Conservation (phyloP, 495 filamentous ascomycete species). For the Penicillium manginii region DNA sequence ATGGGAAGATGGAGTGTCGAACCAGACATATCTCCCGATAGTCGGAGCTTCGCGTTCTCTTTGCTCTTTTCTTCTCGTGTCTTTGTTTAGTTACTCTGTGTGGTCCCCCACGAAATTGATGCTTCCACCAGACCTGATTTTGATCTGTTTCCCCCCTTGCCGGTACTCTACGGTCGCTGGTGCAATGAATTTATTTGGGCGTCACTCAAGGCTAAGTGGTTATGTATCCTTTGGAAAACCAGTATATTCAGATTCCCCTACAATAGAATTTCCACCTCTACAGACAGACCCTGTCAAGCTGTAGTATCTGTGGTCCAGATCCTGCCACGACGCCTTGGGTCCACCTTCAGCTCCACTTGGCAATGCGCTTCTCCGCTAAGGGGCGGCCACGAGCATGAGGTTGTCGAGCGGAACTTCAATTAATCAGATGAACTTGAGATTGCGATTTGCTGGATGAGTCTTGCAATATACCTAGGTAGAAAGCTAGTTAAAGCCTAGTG, state of each 20-base stretch:
- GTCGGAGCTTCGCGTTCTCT: conserved; percentile 33
- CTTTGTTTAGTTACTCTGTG: conserved; percentile 26
- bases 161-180: conserved; percentile 25
- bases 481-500: too few relatives aligned
- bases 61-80: conserved; percentile 23
- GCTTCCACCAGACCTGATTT: conserved; percentile 25
- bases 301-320: conserved; percentile 14
- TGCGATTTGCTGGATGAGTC: too few relatives aligned
- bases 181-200: conserved; percentile 31
- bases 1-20: conserved; percentile 27
- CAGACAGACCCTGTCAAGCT: neutral
- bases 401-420: too few relatives aligned
- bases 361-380: conserved; percentile 11
- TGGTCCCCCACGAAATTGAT: conserved; percentile 41
- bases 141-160: conserved; percentile 20
- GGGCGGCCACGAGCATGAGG: neutral
- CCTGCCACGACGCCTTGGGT: conserved; percentile 19
- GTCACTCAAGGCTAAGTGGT: conserved; percentile 26
- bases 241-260: conserved; percentile 19
- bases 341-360: conserved; percentile 28
- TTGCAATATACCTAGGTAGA: too few relatives aligned
- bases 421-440: too few relatives aligned
- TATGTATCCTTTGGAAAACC: conserved; percentile 29
- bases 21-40: conserved; percentile 29
- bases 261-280: conserved; percentile 1